Base-by-base conservation (phyloP, 2,329 filamentous ascomycete genomes). In the Neonectria hederae region DNA sequence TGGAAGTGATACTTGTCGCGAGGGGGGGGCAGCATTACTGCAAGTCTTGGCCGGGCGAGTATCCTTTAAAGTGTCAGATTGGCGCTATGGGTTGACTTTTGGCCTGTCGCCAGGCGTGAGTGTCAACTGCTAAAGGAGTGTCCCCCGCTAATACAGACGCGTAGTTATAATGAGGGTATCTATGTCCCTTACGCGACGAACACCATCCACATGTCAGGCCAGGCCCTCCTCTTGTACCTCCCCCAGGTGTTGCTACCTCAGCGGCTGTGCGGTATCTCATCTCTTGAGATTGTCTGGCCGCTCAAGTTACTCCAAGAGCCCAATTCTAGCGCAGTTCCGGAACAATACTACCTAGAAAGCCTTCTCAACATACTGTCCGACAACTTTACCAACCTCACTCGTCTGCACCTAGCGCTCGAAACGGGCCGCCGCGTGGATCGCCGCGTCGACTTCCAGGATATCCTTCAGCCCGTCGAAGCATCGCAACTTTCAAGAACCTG, bases 101-200 rank as follows among this genome's bases (percentile, higher is more conserved):
- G 17, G 14, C 52, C 3, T 65, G 46, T 7, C 53, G 40, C 0
- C 52, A 63, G 38, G 53, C 59, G 62, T 65, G 1, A 38, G 62
- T 22, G 35, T 14, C 35, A 38, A n/a, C n/a, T n/a, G n/a, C n/a
- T n/a, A n/a, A n/a, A n/a, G n/a, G n/a, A n/a, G n/a, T n/a, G n/a
- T n/a, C 35, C 35, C 35, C 35, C 14, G 35, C 14, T 38, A 38
- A 38, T 38, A 38, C 6, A 38, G 17, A 7, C 14, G n/a, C n/a
- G 14, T 17, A 65, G 62, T 4, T 65, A 62, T 17, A 4, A 2
- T 5, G 48, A 63, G 13, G 59, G 63, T 0, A 35, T n/a, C 4
- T n/a, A 35, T 11, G 11, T 59, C 5, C 10, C 63, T 0, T 65
- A 63, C 11, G n/a, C 28, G 3, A 54, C 59, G 19, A 65, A 63